Base-by-base conservation (phyloP, 192 early-diverging fungal species). In the Phlyctochytrium planicorne region DNA sequence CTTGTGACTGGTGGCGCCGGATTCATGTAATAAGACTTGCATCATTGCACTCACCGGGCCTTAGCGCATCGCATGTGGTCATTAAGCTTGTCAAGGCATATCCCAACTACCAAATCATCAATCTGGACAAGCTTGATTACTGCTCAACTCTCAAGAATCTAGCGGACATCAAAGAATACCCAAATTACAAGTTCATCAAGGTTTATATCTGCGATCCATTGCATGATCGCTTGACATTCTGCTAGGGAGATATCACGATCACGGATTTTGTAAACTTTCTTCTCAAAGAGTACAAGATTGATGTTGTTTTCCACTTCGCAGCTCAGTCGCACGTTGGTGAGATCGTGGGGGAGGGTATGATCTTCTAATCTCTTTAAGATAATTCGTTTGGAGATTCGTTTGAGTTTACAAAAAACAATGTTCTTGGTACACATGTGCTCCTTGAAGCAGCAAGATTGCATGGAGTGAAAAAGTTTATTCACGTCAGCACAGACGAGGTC, bases 311-410 rank as follows among this genome's bases (percentile, higher is more conserved):
- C 56, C 91, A 93, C 70, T 80, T 93, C 52, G 91, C 91, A 0
- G 90, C 91, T 34, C 91, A 93, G 71, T 87, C 88, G 3, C 89
- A 91, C 69, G 91, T 93, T 2, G 90, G 73, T 75, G 31, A 60
- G 65, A 47, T 20, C 2, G n/a, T n/a, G n/a, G 16, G 24, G 6
- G n/a, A 68, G 40, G 10, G 10, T 31, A 69, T n/a, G 25, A 30
- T 52, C 25, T 23, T 55, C 34, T n/a, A 56, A 37, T 55, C 17
- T 34, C 17, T 36, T 50, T 12, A 57, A 78, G 81, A 93, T 73
- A 91, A 91, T 71, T 93, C 91, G 30, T 93, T 93, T 79, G 88
- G 88, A 4, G 83, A 91, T 68, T 91, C 91, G 4, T 85, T 90
- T 53, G 88, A 89, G 59, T 93, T 91, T 59, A 91, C 89, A 2